Evolutionary conservation across 2,329 filamentous ascomycete species (phyloP).

Genomic region (Dendryphion nanum): DNA sequence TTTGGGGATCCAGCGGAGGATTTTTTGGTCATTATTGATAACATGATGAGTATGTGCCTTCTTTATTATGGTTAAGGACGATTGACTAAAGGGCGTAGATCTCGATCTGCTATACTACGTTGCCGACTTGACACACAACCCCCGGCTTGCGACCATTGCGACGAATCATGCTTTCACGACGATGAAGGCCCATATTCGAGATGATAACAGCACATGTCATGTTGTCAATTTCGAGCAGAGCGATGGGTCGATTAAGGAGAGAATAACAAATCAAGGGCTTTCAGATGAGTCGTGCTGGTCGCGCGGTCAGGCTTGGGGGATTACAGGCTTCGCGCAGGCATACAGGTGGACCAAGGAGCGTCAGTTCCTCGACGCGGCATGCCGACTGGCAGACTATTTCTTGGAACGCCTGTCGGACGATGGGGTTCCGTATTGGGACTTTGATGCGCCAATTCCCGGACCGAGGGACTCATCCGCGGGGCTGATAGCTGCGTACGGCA

Average conservation of each 20-base stretch:
- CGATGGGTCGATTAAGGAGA: conserved; percentile 34
- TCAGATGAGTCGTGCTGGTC: conserved; percentile 43
- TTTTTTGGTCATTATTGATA: neutral
- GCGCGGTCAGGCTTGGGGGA: conserved; percentile 48
- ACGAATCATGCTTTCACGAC: neutral
- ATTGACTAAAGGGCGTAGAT: neutral
- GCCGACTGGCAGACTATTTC: conserved; percentile 47
- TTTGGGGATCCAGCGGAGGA: conserved; percentile 27
- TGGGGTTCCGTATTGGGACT: conserved; percentile 44
- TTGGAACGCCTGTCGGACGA: conserved; percentile 1
- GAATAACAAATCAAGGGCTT: conserved; percentile 46
- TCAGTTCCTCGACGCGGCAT: conserved; percentile 41
- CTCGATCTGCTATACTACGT: neutral
- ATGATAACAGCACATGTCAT: conserved; percentile 26
- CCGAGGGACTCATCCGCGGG: conserved; percentile 42
- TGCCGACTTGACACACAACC: neutral
- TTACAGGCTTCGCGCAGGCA: conserved; percentile 44
- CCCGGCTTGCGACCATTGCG: neutral
- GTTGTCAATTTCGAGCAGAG: conserved; percentile 44
- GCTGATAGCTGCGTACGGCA: conserved; percentile 37
- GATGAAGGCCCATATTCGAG: neutral
- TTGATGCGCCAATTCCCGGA: conserved; percentile 40
- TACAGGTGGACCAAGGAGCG: conserved; percentile 42
- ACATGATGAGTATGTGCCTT: conserved; percentile 25
- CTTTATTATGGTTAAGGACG: conserved; percentile 9